Evolutionary conservation across 2,329 filamentous ascomycete genomes (phyloP).

Genomic region (Alternaria novae-zelandiae): DNA sequence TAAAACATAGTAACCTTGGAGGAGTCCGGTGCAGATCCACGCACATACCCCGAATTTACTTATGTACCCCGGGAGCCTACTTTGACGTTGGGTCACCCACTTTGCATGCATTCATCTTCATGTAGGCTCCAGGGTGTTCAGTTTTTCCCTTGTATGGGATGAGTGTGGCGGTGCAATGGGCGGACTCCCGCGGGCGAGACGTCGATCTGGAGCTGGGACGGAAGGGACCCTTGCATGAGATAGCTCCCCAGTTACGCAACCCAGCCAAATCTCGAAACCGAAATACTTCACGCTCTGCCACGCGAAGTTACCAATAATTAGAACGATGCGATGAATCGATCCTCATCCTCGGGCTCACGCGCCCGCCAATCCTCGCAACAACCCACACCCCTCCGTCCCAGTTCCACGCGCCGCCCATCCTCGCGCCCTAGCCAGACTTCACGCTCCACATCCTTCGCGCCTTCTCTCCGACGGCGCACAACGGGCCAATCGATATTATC

Average conservation of each 20-base stretch:
- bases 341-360: constrained; percentile 19
- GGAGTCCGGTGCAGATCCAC: too few species aligned
- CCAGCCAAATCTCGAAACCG: neutral
- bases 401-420: constrained; percentile 51
- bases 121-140: too few species aligned
- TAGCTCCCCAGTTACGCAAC: neutral
- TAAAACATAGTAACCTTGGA: too few species aligned
- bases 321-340: constrained; percentile 54
- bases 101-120: too few species aligned
- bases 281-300: neutral
- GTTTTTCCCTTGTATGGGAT: too few species aligned
- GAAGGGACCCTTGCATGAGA: constrained; percentile 9
- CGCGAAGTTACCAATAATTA: neutral
- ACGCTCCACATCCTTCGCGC: constrained; percentile 57
- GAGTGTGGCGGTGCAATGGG: neutral
- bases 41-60: too few species aligned
- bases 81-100: too few species aligned
- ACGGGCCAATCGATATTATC: constrained; percentile 69
- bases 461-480: constrained; percentile 64
- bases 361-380: constrained; percentile 11
- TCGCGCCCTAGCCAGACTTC: constrained; percentile 21
- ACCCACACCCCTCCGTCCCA: constrained; percentile 49
- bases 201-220: neutral
- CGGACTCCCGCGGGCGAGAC: neutral
- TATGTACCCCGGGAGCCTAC: too few species aligned